Evolutionary conservation across 2,329 filamentous ascomycete genomes (phyloP), one percentile per base, ranked within the genome.

Genomic region (Emergomyces africanus): DNA sequence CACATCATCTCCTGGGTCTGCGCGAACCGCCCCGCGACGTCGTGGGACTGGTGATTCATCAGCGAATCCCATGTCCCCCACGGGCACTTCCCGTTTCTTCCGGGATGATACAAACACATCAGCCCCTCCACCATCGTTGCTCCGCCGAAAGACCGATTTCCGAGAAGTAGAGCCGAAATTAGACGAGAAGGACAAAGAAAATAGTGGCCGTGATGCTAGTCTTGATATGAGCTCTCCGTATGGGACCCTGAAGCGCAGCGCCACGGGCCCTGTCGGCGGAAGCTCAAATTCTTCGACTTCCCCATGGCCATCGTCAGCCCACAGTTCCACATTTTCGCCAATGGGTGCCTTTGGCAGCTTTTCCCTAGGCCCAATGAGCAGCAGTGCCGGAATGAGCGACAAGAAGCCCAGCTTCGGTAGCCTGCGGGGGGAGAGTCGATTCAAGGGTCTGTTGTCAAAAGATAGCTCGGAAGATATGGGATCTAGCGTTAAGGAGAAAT

Each of bases 291-390:
- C 57, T 23, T 57, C 60, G 18, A 50, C 53, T 0, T 83, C 81
- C 15, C 80, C 82, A 9, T 87, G 83, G 82, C 77, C 80, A 25
- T 79, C 82, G 15, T 79, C 83, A 25, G 60, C 61, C 37, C 82
- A 83, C 58, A 79, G 78, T 55, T 81, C 85, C 49, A 81, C 83
- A 14, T 83, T 88, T 65, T 81, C 85, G 6, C 83, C 85, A 1
- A 88, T 91, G 79, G 90, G 92, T 39, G 86, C 86, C 25, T 99
- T 99, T 73, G 92, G 92, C 12, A 94, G 85, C 67, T 97, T 97
- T 72, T 86, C 88, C n/a, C 72, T 95, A 57, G 76, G 75, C 14
- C 73, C 70, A 42, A 74, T 76, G 54, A 73, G 82, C 2, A 75
- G 78, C 35, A 78, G 80, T 39, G 77, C 58, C 5, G 78, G 83